Evolutionary conservation across 352 stramenopile species (phyloP), one percentile per base, ranked within the genome.

Genomic region (Globisporangium yorkense): DNA sequence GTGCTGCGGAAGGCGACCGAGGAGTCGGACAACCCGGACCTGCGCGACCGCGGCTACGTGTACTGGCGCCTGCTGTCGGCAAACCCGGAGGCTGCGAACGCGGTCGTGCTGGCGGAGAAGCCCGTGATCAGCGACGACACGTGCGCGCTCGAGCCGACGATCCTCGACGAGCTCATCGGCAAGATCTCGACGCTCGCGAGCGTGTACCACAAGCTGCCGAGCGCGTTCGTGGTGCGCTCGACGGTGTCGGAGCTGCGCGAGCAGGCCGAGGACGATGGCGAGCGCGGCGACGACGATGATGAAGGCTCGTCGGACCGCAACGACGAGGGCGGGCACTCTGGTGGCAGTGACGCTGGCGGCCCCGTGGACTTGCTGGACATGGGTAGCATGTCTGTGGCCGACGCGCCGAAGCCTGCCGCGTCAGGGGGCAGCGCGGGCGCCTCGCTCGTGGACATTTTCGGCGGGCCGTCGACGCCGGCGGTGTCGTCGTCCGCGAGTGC

Each of bases 91-190:
- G 97, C 96, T 12, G 97, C 97, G 40, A 98, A 98, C 60, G 94
- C 97, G 27, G 96, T 99, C 10, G 97, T 99, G 33, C 80, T 99
- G 4, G 94, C 94, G 8, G 96, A 99, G 71, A 99, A 99, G 67
- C 97, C 97, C 5, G 95, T 98, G n/a, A 99, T 99, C 80, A 97
- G 89, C 64, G 97, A 99, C 75, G 96, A 99, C 71, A 99, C 96
- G 31, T 98, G 97, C 56, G 81, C 85, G 1, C 75, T 99, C 24
- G 97, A 99, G 67, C 83, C 94, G 29, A 82, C 83, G 21, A 80
- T 99, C 54, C 77, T 99, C 9, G 97, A 99, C 63, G 83, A 98
- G 43, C 71, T 99, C 29, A 97, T 99, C 56, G 84, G 79, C 52
- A 97, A 99, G 72, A 98, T 99, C 68, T 97, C 96, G 51, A 99